Conservation (phyloP, 1,284 basidiomycete species). For the Malassezia globosa region DNA sequence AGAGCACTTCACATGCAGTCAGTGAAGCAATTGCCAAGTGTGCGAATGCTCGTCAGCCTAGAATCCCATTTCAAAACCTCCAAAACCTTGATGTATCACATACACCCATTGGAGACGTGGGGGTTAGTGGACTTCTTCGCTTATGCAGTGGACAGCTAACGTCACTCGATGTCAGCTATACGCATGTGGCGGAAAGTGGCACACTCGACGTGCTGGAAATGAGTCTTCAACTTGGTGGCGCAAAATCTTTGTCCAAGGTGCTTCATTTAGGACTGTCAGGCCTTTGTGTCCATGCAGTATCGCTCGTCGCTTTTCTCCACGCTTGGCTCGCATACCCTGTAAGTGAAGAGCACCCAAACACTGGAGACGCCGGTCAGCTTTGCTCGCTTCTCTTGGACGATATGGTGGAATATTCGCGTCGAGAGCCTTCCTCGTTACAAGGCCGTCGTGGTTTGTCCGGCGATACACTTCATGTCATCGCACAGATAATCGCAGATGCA, state of each 20-base stretch:
- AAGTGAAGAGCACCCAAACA: not conserved
- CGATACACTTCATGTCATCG: constrained; percentile 2
- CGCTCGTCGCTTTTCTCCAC: not conserved
- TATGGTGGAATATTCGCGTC: constrained; percentile 13
- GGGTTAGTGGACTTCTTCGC: constrained; percentile 2
- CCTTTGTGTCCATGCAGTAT: constrained; percentile 1
- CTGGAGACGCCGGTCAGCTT: not conserved
- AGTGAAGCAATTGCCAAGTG: constrained; percentile 1
- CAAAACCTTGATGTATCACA: constrained; percentile 9
- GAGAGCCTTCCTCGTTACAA: constrained; percentile 11
- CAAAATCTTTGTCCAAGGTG: not conserved
- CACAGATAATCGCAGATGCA: not conserved
- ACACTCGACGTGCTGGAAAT: constrained; percentile 11
- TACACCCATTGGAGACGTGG: constrained; percentile 12
- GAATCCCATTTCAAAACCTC: constrained; percentile 12
- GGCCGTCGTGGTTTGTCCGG: constrained; percentile 10
- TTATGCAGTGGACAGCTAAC: constrained; percentile 6
- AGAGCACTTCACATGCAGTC: constrained; percentile 1
- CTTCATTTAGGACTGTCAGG: constrained; percentile 12
- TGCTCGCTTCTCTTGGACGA: constrained; percentile 9
- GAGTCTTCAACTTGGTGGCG: constrained; percentile 4
- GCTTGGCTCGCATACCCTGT: not conserved
- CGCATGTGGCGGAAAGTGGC: constrained; percentile 6
- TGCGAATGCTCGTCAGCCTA: not conserved
- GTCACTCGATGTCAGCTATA: constrained; percentile 12